phyloP scores from a whole-genome alignment of 108 stramenopile species.

The Stephanodiscus minutulus region DNA sequence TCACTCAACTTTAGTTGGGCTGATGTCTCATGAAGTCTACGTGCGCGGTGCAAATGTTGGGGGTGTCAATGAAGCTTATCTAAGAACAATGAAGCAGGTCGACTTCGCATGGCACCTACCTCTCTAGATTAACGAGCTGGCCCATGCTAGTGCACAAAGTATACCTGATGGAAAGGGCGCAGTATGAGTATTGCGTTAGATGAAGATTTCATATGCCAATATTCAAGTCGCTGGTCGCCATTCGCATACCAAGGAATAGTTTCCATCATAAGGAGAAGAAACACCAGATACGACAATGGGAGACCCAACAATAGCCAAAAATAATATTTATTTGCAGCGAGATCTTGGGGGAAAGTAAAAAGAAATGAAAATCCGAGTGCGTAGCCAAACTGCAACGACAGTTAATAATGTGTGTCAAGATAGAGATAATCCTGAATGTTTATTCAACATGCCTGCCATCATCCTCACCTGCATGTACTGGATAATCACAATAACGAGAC shows the following conservation, averaged over 20 bases:
- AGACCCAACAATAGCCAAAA: conserved; percentile 34
- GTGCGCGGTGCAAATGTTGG: neutral
- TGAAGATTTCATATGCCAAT: neutral
- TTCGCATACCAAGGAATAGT: conserved; percentile 61
- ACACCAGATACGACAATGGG: conserved; percentile 61
- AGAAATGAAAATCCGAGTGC: conserved; percentile 77
- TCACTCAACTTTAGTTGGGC: conserved; percentile 43
- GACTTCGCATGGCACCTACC: conserved; percentile 13
- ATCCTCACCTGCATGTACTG: conserved; percentile 62
- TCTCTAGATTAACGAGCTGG: conserved; percentile 68
- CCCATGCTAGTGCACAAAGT: conserved; percentile 87
- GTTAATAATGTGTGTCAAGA: no score
- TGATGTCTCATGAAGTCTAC: conserved; percentile 45
- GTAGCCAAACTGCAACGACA: conserved; percentile 76
- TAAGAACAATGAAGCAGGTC: neutral
- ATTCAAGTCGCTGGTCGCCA: neutral
- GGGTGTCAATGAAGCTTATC: neutral
- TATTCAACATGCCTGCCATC: neutral
- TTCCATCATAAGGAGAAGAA: conserved; percentile 56
- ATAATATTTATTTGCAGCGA: no score
- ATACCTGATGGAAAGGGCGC: conserved; percentile 41
- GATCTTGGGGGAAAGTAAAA: conserved; percentile 56
- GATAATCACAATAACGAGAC: conserved; percentile 63
- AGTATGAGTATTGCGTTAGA: neutral
- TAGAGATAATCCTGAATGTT: neutral